Evolutionary conservation across 1,139 yeast genomes (phyloP).

Genomic region (Magnusiomyces sp.): DNA sequence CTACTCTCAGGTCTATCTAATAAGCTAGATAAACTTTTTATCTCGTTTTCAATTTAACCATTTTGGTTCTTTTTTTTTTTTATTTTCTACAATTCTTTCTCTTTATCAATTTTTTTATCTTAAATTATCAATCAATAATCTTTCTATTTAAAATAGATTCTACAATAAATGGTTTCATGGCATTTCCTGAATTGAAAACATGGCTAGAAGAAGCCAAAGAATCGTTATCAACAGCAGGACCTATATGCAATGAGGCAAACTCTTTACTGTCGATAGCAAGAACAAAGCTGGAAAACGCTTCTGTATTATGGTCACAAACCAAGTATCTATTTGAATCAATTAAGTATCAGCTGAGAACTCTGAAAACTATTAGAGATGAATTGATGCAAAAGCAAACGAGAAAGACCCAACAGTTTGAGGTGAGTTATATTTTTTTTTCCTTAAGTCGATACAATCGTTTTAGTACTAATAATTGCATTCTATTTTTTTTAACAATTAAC

Average conservation of each 20-base stretch:
- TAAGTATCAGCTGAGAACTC: slow-evolving; percentile 26
- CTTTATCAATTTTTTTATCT: too few species aligned
- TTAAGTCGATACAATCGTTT: too few species aligned
- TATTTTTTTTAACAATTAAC: slow-evolving; percentile 14
- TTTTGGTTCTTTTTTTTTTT: too few species aligned
- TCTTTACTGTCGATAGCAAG: slow-evolving; percentile 24
- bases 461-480: slow-evolving; percentile 14
- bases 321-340: slow-evolving; percentile 27
- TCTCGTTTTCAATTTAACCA: too few species aligned
- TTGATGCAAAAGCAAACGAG: slow-evolving; percentile 16
- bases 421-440: too few species aligned
- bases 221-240: slow-evolving; percentile 32
- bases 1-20: too few species aligned
- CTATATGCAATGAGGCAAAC: slow-evolving; percentile 32
- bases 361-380: slow-evolving; percentile 18
- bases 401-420: slow-evolving; percentile 10
- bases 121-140: too few species aligned
- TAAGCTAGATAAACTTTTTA: too few species aligned
- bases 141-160: too few species aligned
- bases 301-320: slow-evolving; percentile 31
- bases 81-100: too few species aligned
- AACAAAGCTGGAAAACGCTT: slow-evolving; percentile 27
- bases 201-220: slow-evolving; percentile 31
- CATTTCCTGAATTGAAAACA: slow-evolving; percentile 1
- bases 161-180: too few species aligned